phyloP scores from a whole-genome alignment of 2,329 filamentous ascomycete genomes.

The Whalleya microplaca region DNA sequence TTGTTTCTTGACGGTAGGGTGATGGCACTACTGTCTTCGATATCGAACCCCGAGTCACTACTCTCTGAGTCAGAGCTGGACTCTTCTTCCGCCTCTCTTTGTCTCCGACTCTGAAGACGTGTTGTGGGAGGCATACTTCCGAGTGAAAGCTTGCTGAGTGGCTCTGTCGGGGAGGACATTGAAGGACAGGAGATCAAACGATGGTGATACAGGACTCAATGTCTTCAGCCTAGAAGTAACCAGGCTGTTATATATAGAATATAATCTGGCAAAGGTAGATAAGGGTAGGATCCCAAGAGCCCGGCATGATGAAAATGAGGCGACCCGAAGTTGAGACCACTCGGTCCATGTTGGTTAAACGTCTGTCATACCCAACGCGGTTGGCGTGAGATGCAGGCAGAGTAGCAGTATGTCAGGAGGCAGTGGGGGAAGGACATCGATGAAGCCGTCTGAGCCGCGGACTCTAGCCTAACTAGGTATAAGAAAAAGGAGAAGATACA shows the following conservation, averaged over 20 bases:
- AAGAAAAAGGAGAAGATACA: slow-evolving; percentile 1
- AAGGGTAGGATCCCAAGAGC: slow-evolving; percentile 2
- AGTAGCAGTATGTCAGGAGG: slow-evolving; percentile 19
- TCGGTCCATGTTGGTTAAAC: slow-evolving; percentile 30
- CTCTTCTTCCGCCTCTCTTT: slow-evolving; percentile 28
- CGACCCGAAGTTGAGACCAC: slow-evolving; percentile 30
- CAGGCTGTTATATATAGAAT: slow-evolving; percentile 31
- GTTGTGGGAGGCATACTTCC: slow-evolving; percentile 43
- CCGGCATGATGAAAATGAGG: slow-evolving; percentile 23
- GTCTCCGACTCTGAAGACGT: slow-evolving; percentile 36
- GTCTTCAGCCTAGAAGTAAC: slow-evolving; percentile 10
- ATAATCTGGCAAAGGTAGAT: slow-evolving; percentile 17
- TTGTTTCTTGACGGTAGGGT: slow-evolving; percentile 41
- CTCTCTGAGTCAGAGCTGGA: slow-evolving; percentile 36
- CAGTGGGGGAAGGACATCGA: slow-evolving; percentile 14
- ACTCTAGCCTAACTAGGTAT: slow-evolving; percentile 11
- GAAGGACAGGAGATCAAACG: slow-evolving; percentile 28
- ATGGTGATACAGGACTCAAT: slow-evolving; percentile 17
- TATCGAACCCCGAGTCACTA: slow-evolving; percentile 39
- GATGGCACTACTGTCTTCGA: slow-evolving; percentile 38
- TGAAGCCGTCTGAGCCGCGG: slow-evolving; percentile 7
- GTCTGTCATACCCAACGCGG: slow-evolving; percentile 23
- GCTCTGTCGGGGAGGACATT: slow-evolving; percentile 41
- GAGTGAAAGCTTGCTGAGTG: slow-evolving; percentile 47
- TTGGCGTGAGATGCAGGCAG: slow-evolving; percentile 18